Conservation (phyloP, 441 rosid species). For the Populus trichocarpa region DNA sequence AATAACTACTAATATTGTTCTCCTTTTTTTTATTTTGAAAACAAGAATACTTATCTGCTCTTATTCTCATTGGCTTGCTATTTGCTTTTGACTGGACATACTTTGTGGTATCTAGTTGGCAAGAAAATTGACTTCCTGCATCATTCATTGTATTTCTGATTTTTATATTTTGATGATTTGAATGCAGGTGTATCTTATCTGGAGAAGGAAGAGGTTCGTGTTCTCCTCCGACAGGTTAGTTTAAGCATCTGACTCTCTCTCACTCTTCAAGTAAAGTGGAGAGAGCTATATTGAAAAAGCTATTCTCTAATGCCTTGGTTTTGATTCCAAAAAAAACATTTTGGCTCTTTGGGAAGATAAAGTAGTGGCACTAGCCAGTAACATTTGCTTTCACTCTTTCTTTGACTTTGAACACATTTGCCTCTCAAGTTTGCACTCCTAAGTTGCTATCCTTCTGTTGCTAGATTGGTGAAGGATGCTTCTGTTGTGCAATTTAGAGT, state of each 20-base stretch:
- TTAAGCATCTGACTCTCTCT: not conserved
- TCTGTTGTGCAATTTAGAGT: not conserved
- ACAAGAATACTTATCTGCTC: not conserved
- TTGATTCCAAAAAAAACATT: not conserved
- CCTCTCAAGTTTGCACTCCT: not conserved
- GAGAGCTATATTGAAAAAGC: not conserved
- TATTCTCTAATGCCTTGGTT: conserved; percentile 1
- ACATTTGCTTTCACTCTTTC: not conserved
- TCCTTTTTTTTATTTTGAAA: not conserved
- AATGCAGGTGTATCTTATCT: conserved; percentile 71
- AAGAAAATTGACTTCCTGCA: not conserved
- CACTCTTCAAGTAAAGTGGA: not conserved
- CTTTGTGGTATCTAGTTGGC: not conserved
- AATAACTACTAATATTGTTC: not conserved
- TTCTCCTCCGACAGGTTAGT: conserved; percentile 82
- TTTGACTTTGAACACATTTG: not conserved
- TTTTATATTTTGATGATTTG: conserved; percentile 9
- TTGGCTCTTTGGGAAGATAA: not conserved
- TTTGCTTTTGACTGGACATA: not conserved
- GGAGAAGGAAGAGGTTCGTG: conserved; percentile 96
- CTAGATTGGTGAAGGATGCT: not conserved
- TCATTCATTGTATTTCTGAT: conserved; percentile 18
- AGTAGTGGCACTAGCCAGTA: not conserved
- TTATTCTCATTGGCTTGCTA: not conserved
- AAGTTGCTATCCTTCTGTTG: not conserved